Base-by-base conservation (phyloP, 2,329 filamentous ascomycete species). In the Curvularia hawaiiensis region DNA sequence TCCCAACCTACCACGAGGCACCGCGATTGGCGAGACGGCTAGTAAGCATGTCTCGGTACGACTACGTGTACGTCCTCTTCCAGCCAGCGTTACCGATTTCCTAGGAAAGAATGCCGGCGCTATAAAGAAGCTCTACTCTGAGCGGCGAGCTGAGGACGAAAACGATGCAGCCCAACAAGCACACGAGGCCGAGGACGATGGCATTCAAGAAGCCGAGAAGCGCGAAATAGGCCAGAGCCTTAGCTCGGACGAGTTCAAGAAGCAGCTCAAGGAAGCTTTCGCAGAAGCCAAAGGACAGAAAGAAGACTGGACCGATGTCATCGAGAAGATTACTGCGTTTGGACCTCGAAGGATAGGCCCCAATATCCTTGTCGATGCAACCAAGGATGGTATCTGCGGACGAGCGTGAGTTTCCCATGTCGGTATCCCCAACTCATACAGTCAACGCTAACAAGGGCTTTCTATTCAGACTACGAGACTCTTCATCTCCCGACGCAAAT, bases 361-460 rank as follows among this genome's bases (percentile, higher is more conserved):
- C 1, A 99, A 99, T 73, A 78, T 99, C 4, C 83, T 99, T 7
- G 86, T 99, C 57, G 95, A 99, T 74, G 83, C 86, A 4, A 97
- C 94, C 0, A 81, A 85, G 40, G 85, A 86, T 18, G 85, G 87
- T 35, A 86, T 90, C 41, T 90, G 91, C 64, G 83, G 88, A 47
- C 90, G 87, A 79, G 88, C 91, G 79, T 93, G 87, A 77, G 81
- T 79, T n/a, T n/a, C n/a, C n/a, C 24, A 3, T 14, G 7, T 43
- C 31, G 4, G 12, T 26, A 31, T n/a, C 33, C 39, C 35, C 35
- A 16, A 38, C 6, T 7, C 35, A n/a, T 18, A 38, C 16, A 38
- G 35, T 18, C 35, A 18, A 9, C 6, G 8, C 35, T 38, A 38
- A 38, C 16, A 6, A 38, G 7, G 33, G 2, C 4, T 16, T 38